Evolutionary conservation across 2,329 filamentous ascomycete genomes (phyloP).

Genomic region (Fusarium sp.): DNA sequence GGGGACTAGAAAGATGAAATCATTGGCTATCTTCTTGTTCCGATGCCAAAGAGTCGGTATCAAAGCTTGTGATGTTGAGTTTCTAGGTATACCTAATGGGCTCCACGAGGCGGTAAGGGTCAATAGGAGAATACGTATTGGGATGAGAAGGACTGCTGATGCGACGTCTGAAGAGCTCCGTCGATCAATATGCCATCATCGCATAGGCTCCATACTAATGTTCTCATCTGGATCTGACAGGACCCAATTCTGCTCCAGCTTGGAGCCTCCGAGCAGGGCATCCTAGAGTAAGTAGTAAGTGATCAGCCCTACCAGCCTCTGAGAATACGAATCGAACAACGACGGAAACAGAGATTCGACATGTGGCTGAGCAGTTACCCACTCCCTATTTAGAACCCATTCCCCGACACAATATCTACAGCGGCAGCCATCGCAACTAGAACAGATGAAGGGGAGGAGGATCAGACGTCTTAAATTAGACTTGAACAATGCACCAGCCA

Average conservation of each 20-base stretch:
- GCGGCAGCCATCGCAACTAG: neutral
- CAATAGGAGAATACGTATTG: no score
- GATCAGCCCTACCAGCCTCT: neutral
- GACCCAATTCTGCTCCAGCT: neutral
- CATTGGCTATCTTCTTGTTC: neutral
- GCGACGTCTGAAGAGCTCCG: neutral
- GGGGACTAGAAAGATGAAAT: neutral
- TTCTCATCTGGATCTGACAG: neutral
- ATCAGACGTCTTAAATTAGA: neutral
- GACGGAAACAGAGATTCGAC: neutral
- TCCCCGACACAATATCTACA: neutral
- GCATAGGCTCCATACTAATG: neutral
- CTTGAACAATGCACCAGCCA: conserved; percentile 19
- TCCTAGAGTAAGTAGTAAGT: neutral
- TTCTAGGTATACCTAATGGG: neutral
- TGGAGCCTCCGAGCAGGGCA: neutral
- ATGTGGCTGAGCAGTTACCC: neutral
- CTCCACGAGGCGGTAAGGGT: neutral
- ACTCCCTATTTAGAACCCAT: neutral
- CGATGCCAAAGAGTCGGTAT: neutral
- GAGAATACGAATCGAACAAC: neutral
- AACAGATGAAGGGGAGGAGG: neutral
- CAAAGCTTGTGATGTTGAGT: neutral
- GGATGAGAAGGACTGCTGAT: neutral
- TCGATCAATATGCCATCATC: neutral